These are phyloP conservation scores for Zhuliangozyma blackwelliae DNA, from an alignment of 1,139 yeast genomes.

Conservation along the genomic window DNA sequence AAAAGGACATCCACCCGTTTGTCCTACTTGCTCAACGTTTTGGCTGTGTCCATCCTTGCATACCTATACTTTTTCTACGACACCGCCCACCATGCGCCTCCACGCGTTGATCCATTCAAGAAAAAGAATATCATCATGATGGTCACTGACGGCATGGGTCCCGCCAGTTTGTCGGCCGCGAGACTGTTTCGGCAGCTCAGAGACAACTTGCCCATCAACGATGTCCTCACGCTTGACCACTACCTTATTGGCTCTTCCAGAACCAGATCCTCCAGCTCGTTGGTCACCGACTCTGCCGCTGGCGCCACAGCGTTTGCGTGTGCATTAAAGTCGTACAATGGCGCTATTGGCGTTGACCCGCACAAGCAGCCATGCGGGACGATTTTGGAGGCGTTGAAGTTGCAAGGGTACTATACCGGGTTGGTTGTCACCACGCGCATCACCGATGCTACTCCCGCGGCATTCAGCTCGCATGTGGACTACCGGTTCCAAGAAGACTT, in stretches of 20 bases:
- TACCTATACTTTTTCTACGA: conserved; percentile 8
- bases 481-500: conserved; percentile 71
- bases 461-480: conserved; percentile 74
- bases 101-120: conserved; percentile 10
- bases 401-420: conserved; percentile 74
- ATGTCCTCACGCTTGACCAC: conserved; percentile 57
- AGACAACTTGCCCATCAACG: conserved; percentile 47
- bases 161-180: conserved; percentile 72
- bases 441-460: conserved; percentile 78
- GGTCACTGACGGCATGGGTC: conserved; percentile 93
- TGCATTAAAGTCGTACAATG: conserved; percentile 73
- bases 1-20: conserved; percentile 5
- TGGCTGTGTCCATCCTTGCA: conserved; percentile 11
- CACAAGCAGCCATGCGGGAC: conserved; percentile 69
- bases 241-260: conserved; percentile 73
- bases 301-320: conserved; percentile 92
- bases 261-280: conserved; percentile 66
- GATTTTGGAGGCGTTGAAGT: conserved; percentile 74
- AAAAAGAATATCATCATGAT: conserved; percentile 70
- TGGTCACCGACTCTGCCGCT: conserved; percentile 88
- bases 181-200: conserved; percentile 63
- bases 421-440: conserved; percentile 82
- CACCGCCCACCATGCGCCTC: not conserved
- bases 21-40: conserved; percentile 10
- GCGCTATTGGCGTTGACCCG: conserved; percentile 75